Evolutionary conservation across 495 filamentous ascomycete genomes (phyloP).

Genomic region (Aspergillus nidulans): DNA sequence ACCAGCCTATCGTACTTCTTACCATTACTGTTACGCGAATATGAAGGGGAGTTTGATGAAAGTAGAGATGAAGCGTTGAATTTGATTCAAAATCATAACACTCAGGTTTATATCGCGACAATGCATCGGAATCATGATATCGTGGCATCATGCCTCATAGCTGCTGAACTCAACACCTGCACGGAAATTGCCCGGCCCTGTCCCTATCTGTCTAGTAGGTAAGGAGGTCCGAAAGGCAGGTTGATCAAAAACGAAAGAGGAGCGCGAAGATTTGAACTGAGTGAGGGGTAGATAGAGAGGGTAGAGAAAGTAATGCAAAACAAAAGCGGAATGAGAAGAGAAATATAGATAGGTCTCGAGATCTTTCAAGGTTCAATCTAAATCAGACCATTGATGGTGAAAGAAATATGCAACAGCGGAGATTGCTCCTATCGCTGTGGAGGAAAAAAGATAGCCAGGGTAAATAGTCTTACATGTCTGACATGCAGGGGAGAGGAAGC

Average conservation of each 20-base stretch:
- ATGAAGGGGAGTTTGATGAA: no score
- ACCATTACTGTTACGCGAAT: no score
- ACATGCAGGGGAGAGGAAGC: slow-evolving; percentile 6
- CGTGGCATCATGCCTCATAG: slow-evolving; percentile 10
- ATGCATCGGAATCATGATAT: slow-evolving; percentile 4
- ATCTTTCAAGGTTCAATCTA: not conserved
- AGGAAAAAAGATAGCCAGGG: not conserved
- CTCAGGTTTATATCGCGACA: slow-evolving; percentile 14
- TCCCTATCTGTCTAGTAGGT: no score
- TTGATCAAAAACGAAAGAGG: not conserved
- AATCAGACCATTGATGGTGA: not conserved
- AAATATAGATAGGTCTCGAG: slow-evolving; percentile 6
- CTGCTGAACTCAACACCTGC: not conserved
- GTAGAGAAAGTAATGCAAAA: not conserved
- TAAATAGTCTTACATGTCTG: slow-evolving; percentile 1
- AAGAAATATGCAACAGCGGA: not conserved
- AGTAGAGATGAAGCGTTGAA: not conserved
- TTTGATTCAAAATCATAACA: slow-evolving; percentile 9
- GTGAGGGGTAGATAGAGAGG: not conserved
- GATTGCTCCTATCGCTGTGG: not conserved
- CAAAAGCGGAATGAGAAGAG: not conserved
- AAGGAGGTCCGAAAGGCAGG: no score
- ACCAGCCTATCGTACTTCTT: no score
- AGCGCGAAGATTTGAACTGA: not conserved
- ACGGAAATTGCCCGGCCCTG: not conserved